A percentile compares a stretch with the other conserved stretches of the same genome.
Conservation (phyloP, 202 grass and related monocot species). For the Bolboschoenoplectus hybrid region DNA sequence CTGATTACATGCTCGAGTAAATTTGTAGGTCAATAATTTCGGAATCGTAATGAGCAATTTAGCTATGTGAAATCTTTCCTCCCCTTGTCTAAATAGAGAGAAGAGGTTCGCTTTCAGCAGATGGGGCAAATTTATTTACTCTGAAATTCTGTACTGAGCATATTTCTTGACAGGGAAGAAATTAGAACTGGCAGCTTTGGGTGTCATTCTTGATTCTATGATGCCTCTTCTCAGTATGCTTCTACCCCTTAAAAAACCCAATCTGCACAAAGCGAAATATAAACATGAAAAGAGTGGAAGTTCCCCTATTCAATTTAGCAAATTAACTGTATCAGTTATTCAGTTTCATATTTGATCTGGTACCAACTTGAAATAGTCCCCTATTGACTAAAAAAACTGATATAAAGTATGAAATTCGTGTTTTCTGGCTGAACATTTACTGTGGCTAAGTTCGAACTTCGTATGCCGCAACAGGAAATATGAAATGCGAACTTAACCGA, state of each 20-base stretch:
- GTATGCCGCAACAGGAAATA: neutral
- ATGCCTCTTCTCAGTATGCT: no score
- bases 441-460: neutral
- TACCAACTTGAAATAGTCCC: neutral
- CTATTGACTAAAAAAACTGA: neutral
- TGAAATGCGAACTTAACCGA: no score
- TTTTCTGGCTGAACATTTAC: neutral
- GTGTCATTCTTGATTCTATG: no score
- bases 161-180: no score
- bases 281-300: neutral
- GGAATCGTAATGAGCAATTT: neutral
- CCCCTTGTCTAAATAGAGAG: neutral
- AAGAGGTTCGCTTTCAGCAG: neutral
- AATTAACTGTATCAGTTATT: neutral
- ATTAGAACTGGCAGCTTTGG: no score
- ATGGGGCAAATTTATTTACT: neutral
- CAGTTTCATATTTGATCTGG: neutral
- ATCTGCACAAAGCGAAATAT: neutral
- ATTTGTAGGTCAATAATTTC: neutral
- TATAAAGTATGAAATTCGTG: neutral
- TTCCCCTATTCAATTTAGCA: neutral
- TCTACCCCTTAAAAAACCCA: neutral
- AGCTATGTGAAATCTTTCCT: neutral
- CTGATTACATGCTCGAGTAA: neutral
- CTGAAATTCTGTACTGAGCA: no score